A percentile compares a stretch with the other conserved stretches of the same genome.
Evolutionary conservation across 768 basidiomycete species (phyloP).

Genomic region (Suillus ampliporus): DNA sequence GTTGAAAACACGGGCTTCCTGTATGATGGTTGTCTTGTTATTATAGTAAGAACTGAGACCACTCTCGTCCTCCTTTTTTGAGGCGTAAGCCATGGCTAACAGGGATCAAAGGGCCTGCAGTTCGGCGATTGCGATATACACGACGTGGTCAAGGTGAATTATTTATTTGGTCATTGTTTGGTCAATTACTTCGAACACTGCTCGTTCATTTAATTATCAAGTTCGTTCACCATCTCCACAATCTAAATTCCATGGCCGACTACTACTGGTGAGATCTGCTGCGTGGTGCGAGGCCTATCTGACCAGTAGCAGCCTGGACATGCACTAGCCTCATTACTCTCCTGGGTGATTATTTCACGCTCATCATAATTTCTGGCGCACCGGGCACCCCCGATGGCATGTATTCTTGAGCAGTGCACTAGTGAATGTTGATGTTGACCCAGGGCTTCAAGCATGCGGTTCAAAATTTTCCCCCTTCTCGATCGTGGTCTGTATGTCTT

Average conservation of each 20-base stretch:
- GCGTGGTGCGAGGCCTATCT: neutral
- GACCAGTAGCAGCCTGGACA: neutral
- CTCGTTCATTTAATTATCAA: too few species aligned
- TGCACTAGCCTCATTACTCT: neutral
- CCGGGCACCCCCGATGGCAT: neutral
- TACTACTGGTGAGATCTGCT: neutral
- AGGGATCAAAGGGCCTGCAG: conserved; percentile 34
- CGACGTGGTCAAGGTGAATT: conserved; percentile 28
- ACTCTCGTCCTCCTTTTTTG: conserved; percentile 97
- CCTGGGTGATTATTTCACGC: neutral
- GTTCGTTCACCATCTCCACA: too few species aligned
- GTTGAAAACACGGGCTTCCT: conserved; percentile 98
- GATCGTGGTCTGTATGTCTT: neutral
- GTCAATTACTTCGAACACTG: neutral
- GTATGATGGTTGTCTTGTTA: conserved; percentile 98
- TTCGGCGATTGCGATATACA: conserved; percentile 17
- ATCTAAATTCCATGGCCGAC: neutral
- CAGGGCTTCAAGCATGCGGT: neutral
- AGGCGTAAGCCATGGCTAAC: conserved; percentile 75
- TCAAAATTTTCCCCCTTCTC: neutral
- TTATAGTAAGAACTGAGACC: conserved; percentile 92
- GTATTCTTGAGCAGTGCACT: neutral
- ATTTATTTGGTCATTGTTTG: conserved; percentile 29
- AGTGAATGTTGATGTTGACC: neutral
- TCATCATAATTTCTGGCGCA: too few species aligned